These are phyloP conservation scores for Thamnidium elegans DNA, from an alignment of 192 early-diverging fungal species.

Conservation along the genomic window DNA sequence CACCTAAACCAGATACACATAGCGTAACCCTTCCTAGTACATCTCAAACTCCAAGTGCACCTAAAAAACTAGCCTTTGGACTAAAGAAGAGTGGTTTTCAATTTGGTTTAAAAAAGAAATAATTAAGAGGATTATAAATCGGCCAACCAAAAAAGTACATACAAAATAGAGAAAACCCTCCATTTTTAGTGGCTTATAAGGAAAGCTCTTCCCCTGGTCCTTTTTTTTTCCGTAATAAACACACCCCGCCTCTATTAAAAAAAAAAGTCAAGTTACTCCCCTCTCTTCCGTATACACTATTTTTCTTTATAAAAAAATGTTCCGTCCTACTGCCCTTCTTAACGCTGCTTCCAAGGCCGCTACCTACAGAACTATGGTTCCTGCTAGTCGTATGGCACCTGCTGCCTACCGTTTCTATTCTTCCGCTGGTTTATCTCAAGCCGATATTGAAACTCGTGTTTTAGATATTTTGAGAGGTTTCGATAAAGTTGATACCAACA, in stretches of 20 bases:
- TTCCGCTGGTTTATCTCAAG: constrained; percentile 61
- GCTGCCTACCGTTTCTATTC: constrained; percentile 71
- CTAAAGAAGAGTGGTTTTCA: constrained; percentile 21
- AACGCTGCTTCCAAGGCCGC: constrained; percentile 40
- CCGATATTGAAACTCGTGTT: constrained; percentile 81
- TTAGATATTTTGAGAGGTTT: constrained; percentile 89
- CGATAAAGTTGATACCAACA: constrained; percentile 90
- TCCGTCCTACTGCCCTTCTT: constrained; percentile 37
- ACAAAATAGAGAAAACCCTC: too few species aligned
- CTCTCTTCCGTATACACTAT: neutral
- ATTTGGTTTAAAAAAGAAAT: constrained; percentile 29
- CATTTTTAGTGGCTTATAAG: too few species aligned
- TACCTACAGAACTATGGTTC: constrained; percentile 28
- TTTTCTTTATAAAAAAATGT: constrained; percentile 21
- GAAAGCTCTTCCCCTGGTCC: neutral
- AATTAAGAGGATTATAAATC: neutral
- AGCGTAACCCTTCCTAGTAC: neutral
- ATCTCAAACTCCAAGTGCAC: neutral
- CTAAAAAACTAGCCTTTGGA: constrained; percentile 27
- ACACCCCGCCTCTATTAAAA: too few species aligned
- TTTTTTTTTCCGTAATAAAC: too few species aligned
- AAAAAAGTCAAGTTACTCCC: neutral
- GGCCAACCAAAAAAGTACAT: too few species aligned
- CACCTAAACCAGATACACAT: neutral
- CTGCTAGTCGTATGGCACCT: constrained; percentile 32